phyloP scores from a whole-genome alignment of 805 yeast genomes.

The Lipomyces kockii region DNA sequence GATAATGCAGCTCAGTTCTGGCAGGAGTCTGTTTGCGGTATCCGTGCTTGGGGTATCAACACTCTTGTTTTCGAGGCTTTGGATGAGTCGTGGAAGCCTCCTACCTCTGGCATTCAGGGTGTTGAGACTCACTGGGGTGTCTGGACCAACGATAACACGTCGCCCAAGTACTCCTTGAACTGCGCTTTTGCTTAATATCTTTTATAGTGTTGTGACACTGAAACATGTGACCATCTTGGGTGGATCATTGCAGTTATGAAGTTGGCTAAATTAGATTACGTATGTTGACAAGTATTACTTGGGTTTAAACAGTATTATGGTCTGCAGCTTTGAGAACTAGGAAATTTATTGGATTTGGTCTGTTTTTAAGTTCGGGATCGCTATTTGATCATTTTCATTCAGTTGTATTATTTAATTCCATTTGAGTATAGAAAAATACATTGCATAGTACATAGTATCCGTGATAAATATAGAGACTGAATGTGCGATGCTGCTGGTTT shows the following conservation, averaged over 20 bases:
- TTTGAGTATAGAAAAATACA: not conserved
- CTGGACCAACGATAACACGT: slow-evolving; percentile 53
- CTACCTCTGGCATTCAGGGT: slow-evolving; percentile 73
- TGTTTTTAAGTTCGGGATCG: not conserved
- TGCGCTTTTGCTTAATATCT: slow-evolving; percentile 18
- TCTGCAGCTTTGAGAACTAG: no score
- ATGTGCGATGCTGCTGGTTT: not conserved
- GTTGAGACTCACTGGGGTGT: slow-evolving; percentile 98
- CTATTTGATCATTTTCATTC: not conserved
- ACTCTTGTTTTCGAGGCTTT: slow-evolving; percentile 92
- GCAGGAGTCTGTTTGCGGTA: slow-evolving; percentile 88
- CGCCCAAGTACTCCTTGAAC: slow-evolving; percentile 29
- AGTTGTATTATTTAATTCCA: not conserved
- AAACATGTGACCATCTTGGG: no score
- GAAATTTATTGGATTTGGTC: no score
- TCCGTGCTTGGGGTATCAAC: slow-evolving; percentile 95
- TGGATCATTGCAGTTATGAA: no score
- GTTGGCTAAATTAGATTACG: no score
- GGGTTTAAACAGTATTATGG: no score
- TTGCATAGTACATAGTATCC: not conserved
- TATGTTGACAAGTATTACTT: no score
- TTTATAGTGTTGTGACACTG: not conserved
- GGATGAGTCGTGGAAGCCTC: slow-evolving; percentile 96
- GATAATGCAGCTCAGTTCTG: slow-evolving; percentile 79
- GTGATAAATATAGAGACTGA: no score